Base-by-base conservation (phyloP, 108 stramenopile species). In the Phaeodactylum tricornutum region DNA sequence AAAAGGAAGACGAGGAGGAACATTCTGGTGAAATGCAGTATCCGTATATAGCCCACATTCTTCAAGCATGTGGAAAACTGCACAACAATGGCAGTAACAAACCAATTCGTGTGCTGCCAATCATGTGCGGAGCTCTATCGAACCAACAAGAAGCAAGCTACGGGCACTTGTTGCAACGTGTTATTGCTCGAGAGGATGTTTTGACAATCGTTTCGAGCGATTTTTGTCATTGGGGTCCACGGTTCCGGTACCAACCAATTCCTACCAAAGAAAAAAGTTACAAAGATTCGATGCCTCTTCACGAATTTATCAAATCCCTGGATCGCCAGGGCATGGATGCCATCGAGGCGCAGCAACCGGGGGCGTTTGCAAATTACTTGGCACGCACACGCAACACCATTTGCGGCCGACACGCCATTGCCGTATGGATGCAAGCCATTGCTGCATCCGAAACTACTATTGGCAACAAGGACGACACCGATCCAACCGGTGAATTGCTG, bases 1-100 rank as follows among this genome's bases (percentile, higher is more conserved):
- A 65, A 31, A 28, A 21, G 4, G 70, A 62, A 2, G 88, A 90
- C 40, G 84, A 90, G 38, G 40, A 61, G 12, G 88, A 90, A 52
- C 88, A 90, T 53, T 78, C 75, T 8, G 88, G 84, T 31, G 88
- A 90, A 69, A 86, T 91, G 88, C 84, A 86, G 49, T 91, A 86
- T 54, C 88, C 88, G 1, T 91, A 68, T 39, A 73, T 91, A 44
- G 67, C 71, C 50, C 74, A 86, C 46, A 66, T 79, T 30, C 28
- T 74, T 12, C 53, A 55, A 2, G 17, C 38, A 4, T 14, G 12
- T 4, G 38, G 57, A 25, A 5, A 38, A 16, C 33, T 46, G 29
- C 16, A 37, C 27, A 41, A 61, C 24, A n/a, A n/a, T n/a, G n/a
- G n/a, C n/a, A n/a, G n/a, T n/a, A n/a, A n/a, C n/a, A n/a, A n/a